phyloP scores from a whole-genome alignment of 805 yeast species.

The Zygoascus bituminiphila region DNA sequence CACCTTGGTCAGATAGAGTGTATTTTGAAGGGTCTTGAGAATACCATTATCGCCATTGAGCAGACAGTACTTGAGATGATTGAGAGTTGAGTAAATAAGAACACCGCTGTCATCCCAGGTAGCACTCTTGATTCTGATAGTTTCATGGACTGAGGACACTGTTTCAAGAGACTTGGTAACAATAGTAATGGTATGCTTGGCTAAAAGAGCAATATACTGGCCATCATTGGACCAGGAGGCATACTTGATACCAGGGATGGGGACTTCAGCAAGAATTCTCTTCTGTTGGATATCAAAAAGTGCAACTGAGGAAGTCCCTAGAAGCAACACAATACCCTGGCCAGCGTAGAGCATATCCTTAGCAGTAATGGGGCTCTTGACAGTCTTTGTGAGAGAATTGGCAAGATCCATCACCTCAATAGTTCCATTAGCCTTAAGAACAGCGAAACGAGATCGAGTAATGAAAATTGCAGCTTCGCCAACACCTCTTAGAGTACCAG shows the following conservation, averaged over 20 bases:
- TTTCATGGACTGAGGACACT: slow-evolving; percentile 84
- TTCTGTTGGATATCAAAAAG: slow-evolving; percentile 91
- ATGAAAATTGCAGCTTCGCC: slow-evolving; percentile 85
- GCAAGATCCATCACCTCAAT: slow-evolving; percentile 77
- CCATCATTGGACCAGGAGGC: slow-evolving; percentile 86
- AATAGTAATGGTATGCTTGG: slow-evolving; percentile 88
- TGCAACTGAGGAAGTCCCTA: slow-evolving; percentile 64
- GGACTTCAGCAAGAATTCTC: slow-evolving; percentile 59
- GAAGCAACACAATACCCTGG: slow-evolving; percentile 73
- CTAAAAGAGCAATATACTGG: slow-evolving; percentile 74
- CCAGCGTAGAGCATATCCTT: slow-evolving; percentile 67
- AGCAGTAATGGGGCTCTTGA: slow-evolving; percentile 48
- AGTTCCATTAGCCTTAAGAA: slow-evolving; percentile 57
- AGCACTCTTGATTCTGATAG: slow-evolving; percentile 92
- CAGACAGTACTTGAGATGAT: slow-evolving; percentile 89
- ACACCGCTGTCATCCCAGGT: slow-evolving; percentile 96
- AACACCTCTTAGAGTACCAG: slow-evolving; percentile 67
- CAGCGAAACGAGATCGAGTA: slow-evolving; percentile 90
- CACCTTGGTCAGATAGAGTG: slow-evolving; percentile 72
- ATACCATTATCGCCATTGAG: slow-evolving; percentile 94
- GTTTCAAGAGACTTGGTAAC: slow-evolving; percentile 72
- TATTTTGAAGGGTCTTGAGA: slow-evolving; percentile 82
- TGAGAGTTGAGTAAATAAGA: slow-evolving; percentile 84
- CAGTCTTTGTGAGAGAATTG: slow-evolving; percentile 72
- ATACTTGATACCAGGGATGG: slow-evolving; percentile 75